Conservation (phyloP, 352 stramenopile species). For the Phytophthora syringae region DNA sequence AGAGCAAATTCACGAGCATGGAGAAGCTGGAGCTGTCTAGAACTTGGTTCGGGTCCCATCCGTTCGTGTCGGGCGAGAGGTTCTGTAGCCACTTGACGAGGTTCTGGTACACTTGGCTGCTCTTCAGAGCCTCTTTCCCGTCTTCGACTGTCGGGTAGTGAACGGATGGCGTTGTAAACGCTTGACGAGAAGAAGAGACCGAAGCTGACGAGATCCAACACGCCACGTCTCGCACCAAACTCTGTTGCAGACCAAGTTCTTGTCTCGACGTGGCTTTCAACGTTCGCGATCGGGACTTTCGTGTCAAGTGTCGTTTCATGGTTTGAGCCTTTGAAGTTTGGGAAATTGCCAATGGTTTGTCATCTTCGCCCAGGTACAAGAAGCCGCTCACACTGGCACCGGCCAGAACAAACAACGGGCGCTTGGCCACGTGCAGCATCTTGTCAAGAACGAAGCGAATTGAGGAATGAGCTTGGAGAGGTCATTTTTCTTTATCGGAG, state of each 20-base stretch:
- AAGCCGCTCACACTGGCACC: slow-evolving; percentile 57
- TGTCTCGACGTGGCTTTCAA: slow-evolving; percentile 53
- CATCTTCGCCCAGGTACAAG: slow-evolving; percentile 59
- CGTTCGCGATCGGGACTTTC: slow-evolving; percentile 25
- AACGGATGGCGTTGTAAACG: slow-evolving; percentile 47
- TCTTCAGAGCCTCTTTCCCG: slow-evolving; percentile 17
- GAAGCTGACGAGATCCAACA: slow-evolving; percentile 71
- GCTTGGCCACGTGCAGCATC: slow-evolving; percentile 58
- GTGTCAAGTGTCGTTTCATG: slow-evolving; percentile 23
- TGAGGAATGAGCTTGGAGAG: slow-evolving; percentile 16
- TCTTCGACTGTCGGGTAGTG: slow-evolving; percentile 23
- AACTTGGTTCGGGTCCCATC: slow-evolving; percentile 54
- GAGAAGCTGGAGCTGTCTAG: slow-evolving; percentile 68
- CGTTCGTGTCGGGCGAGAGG: slow-evolving; percentile 32
- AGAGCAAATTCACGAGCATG: slow-evolving; percentile 66
- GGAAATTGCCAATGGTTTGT: slow-evolving; percentile 5
- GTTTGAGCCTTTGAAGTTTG: background rate
- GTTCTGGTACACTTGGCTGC: slow-evolving; percentile 45
- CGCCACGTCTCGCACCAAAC: slow-evolving; percentile 65
- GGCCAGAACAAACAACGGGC: slow-evolving; percentile 60
- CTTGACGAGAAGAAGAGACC: slow-evolving; percentile 61
- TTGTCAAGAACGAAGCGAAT: background rate
- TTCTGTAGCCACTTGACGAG: slow-evolving; percentile 58
- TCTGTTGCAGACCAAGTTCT: slow-evolving; percentile 75
- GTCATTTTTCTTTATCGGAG: background rate